Percentiles rank a stretch among this genome's conserved stretches.
phyloP scores from a whole-genome alignment of 2,329 filamentous ascomycete genomes.

The Aureobasidium sp. region DNA sequence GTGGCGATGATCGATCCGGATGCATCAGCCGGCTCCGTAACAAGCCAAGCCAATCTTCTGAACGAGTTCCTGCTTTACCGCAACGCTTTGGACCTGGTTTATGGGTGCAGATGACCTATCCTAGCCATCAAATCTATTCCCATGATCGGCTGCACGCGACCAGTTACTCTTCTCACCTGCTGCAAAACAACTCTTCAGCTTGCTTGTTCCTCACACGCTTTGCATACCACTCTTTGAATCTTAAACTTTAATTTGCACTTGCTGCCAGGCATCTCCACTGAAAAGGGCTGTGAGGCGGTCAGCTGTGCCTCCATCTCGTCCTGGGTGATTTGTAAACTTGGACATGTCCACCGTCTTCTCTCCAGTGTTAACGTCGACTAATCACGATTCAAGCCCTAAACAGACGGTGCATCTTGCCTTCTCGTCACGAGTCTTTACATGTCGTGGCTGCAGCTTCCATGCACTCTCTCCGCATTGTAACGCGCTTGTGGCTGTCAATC shows the following conservation, averaged over 20 bases:
- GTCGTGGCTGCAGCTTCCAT: slow-evolving; percentile 13
- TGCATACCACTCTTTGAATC: not conserved
- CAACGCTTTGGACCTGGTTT: slow-evolving; percentile 2
- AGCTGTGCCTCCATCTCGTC: not conserved
- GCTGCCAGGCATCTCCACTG: slow-evolving; percentile 1
- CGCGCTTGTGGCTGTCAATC: slow-evolving; percentile 14
- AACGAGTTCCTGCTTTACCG: not conserved
- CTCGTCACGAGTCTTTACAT: slow-evolving; percentile 7
- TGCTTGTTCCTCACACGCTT: not conserved
- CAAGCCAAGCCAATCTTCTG: slow-evolving; percentile 1
- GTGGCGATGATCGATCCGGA: slow-evolving; percentile 13
- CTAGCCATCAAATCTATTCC: not conserved
- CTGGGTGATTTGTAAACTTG: not conserved
- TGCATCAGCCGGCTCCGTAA: not conserved
- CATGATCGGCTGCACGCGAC: slow-evolving; percentile 6
- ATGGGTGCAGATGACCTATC: slow-evolving; percentile 9
- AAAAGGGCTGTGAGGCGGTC: slow-evolving; percentile 8
- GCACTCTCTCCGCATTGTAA: slow-evolving; percentile 9
- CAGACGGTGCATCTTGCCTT: slow-evolving; percentile 4
- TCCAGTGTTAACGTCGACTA: not conserved
- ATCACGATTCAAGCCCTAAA: not conserved
- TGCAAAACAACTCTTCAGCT: not conserved
- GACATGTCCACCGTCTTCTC: not conserved
- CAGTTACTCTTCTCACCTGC: not conserved
- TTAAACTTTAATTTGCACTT: not conserved